phyloP scores from a whole-genome alignment of 2,329 filamentous ascomycete genomes.

The Epichloe glyceriae region DNA sequence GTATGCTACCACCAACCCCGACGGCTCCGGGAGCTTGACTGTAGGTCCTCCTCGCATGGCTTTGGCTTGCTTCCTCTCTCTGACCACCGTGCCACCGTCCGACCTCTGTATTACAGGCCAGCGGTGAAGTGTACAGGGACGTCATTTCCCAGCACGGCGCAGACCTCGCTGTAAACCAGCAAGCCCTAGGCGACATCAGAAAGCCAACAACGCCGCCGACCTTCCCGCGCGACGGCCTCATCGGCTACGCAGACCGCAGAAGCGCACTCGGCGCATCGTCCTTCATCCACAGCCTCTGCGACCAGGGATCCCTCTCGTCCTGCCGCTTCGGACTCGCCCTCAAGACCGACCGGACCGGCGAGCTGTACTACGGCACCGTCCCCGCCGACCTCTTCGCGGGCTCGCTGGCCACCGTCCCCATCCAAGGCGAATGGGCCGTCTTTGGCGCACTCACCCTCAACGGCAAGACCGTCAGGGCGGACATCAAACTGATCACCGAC shows the following conservation, averaged over 20 bases:
- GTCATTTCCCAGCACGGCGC: conserved; percentile 8
- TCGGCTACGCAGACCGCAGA: conserved; percentile 8
- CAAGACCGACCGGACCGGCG: conserved; percentile 9
- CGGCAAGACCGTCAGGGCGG: neutral
- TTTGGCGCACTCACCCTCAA: neutral
- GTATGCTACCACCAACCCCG: conserved; percentile 10
- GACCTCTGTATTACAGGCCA: conserved; percentile 5
- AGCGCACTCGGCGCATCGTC: conserved; percentile 5
- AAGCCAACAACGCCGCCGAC: conserved; percentile 1
- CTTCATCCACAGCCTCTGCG: conserved; percentile 10
- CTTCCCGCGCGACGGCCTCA: conserved; percentile 11
- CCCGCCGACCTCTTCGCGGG: conserved; percentile 1
- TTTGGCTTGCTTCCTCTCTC: neutral
- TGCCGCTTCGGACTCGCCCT: conserved; percentile 12
- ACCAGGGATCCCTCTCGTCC: conserved; percentile 6
- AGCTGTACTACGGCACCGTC: conserved; percentile 10
- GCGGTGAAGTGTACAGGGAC: conserved; percentile 9
- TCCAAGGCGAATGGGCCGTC: neutral
- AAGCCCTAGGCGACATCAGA: conserved; percentile 1
- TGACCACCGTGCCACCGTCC: too few species aligned
- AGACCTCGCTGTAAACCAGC: conserved; percentile 8
- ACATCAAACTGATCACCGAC: conserved; percentile 8
- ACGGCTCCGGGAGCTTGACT: conserved; percentile 5
- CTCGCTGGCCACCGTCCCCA: neutral
- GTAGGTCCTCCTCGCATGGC: neutral